Evolutionary conservation across 768 basidiomycete species (phyloP).

Genomic region (Gloeostereum incarnatum): DNA sequence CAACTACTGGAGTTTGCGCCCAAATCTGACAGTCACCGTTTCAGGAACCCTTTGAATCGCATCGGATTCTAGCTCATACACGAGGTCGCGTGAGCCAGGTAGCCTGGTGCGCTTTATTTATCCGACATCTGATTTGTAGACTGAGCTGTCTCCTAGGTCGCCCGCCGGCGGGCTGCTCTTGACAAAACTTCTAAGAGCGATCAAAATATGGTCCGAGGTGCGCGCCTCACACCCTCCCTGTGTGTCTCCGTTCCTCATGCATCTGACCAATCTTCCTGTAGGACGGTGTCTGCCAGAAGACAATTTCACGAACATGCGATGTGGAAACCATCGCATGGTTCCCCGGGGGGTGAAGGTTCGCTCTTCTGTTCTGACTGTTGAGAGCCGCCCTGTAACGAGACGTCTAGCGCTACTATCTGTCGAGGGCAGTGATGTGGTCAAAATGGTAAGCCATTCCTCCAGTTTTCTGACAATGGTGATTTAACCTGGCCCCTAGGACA

Average conservation of each 20-base stretch:
- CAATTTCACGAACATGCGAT: conserved; percentile 43
- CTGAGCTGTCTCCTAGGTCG: conserved; percentile 32
- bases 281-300: conserved; percentile 63
- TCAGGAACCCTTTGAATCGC: conserved; percentile 49
- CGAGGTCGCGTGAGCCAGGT: conserved; percentile 72
- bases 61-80: conserved; percentile 57
- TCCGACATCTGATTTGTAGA: not conserved
- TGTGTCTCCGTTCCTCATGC: conserved; percentile 5
- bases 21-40: conserved; percentile 4
- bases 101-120: conserved; percentile 40
- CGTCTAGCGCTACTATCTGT: conserved; percentile 59
- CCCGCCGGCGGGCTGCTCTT: conserved; percentile 53
- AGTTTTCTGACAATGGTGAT: not conserved
- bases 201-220: conserved; percentile 71
- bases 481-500: no score
- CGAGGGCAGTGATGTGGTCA: conserved; percentile 51
- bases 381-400: not conserved
- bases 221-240: conserved; percentile 14
- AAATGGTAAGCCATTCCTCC: conserved; percentile 48
- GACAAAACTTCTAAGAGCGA: conserved; percentile 52
- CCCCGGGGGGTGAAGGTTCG: conserved; percentile 49
- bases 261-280: conserved; percentile 12
- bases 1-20: not conserved
- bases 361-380: not conserved
- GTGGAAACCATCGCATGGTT: conserved; percentile 67